Evolutionary conservation across 1,139 yeast species (phyloP).

Genomic region (Protomyces inouyei): DNA sequence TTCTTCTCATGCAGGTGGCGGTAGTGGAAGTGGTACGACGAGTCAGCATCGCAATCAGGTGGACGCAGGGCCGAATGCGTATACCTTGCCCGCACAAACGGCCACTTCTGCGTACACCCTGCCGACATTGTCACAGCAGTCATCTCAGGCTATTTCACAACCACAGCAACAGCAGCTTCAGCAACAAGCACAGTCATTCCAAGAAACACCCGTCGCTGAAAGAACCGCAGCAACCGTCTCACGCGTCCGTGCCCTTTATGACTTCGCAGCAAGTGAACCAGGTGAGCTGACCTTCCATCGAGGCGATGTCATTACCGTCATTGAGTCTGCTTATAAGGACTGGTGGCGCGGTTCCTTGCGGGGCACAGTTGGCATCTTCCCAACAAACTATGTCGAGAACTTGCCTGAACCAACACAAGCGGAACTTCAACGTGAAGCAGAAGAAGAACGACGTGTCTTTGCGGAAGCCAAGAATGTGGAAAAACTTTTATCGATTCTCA

Average conservation of each 20-base stretch:
- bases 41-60: slow-evolving; percentile 19
- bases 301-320: slow-evolving; percentile 59
- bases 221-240: slow-evolving; percentile 47
- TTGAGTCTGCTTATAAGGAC: slow-evolving; percentile 83
- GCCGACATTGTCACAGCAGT: slow-evolving; percentile 1
- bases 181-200: slow-evolving; percentile 32
- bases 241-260: slow-evolving; percentile 80
- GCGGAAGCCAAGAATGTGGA: slow-evolving; percentile 57
- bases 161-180: slow-evolving; percentile 22
- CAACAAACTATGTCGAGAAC: slow-evolving; percentile 84
- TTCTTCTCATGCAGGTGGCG: slow-evolving; percentile 11
- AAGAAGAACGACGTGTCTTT: slow-evolving; percentile 47
- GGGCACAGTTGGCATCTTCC: slow-evolving; percentile 86
- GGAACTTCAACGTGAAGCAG: slow-evolving; percentile 46
- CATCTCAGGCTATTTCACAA: not conserved
- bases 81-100: slow-evolving; percentile 20
- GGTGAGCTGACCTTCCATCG: slow-evolving; percentile 45
- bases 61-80: slow-evolving; percentile 19
- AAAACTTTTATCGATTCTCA: slow-evolving; percentile 55
- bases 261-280: slow-evolving; percentile 56
- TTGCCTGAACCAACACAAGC: slow-evolving; percentile 61
- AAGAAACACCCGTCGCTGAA: slow-evolving; percentile 32
- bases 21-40: not conserved
- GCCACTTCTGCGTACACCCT: slow-evolving; percentile 21
- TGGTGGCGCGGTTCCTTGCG: slow-evolving; percentile 92